Evolutionary conservation across 2,329 filamentous ascomycete species (phyloP).

Genomic region (Lachnellula willkommii): DNA sequence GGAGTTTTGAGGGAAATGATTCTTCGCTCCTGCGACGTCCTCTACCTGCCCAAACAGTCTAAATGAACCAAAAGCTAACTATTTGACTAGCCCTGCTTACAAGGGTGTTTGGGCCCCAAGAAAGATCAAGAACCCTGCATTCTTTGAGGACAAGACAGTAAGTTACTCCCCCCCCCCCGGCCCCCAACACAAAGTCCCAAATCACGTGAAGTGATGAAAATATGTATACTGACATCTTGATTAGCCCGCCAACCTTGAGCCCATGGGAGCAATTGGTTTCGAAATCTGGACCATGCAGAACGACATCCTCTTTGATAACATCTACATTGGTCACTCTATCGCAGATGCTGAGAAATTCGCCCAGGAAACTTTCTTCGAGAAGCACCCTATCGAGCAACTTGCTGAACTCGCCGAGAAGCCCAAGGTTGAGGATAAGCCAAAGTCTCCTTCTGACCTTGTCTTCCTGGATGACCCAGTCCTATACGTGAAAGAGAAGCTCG

Average conservation of each 20-base stretch:
- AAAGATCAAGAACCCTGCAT: conserved; percentile 96
- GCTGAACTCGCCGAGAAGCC: conserved; percentile 75
- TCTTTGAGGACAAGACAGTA: conserved; percentile 94
- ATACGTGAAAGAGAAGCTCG: conserved; percentile 87
- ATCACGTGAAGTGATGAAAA: too few species aligned
- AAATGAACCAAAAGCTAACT: not conserved
- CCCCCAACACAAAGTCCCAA: too few species aligned
- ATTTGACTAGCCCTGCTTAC: conserved; percentile 75
- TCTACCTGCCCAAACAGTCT: not conserved
- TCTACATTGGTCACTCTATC: conserved; percentile 97
- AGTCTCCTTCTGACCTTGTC: conserved; percentile 69
- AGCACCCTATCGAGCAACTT: conserved; percentile 76
- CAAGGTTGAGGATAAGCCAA: conserved; percentile 58
- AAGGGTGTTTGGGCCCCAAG: conserved; percentile 91
- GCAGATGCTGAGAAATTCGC: conserved; percentile 88
- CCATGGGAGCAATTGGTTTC: conserved; percentile 63
- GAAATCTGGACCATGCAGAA: conserved; percentile 99
- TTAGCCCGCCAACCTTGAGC: conserved; percentile 38
- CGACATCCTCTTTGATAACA: conserved; percentile 98
- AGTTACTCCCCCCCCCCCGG: conserved; percentile 48
- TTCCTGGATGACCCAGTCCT: conserved; percentile 87
- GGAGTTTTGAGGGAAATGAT: not conserved
- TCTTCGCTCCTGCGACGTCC: not conserved
- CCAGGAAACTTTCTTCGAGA: conserved; percentile 83
- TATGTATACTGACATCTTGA: conserved; percentile 8